Conservation (phyloP, 441 rosid species). For the Pelargonium cotyledonis region DNA sequence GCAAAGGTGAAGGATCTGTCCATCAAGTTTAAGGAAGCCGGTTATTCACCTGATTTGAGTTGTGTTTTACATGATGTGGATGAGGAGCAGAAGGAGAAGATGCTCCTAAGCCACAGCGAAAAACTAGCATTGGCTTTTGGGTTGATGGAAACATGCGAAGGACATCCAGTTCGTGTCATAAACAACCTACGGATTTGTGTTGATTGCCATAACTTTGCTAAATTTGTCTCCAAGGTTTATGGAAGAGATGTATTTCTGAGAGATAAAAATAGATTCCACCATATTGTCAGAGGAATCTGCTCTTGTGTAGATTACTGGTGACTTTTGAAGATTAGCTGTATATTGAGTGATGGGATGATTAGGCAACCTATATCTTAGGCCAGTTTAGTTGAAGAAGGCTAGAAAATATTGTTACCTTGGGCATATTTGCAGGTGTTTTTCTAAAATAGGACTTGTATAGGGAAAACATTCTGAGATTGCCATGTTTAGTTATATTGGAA, state of each 20-base stretch:
- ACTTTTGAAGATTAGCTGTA: too few species aligned
- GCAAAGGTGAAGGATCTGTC: constrained; percentile 46
- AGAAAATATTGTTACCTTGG: too few species aligned
- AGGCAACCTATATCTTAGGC: too few species aligned
- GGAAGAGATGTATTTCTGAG: constrained; percentile 49
- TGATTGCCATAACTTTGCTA: constrained; percentile 82
- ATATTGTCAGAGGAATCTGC: constrained; percentile 49
- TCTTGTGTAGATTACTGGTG: constrained; percentile 86
- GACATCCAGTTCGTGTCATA: constrained; percentile 47
- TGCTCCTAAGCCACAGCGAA: constrained; percentile 8
- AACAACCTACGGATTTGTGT: constrained; percentile 80
- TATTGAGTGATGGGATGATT: too few species aligned
- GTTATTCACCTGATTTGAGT: constrained; percentile 67
- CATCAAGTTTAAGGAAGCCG: constrained; percentile 58
- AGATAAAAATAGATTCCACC: constrained; percentile 75
- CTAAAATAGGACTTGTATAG: too few species aligned
- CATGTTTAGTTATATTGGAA: too few species aligned
- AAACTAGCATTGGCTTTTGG: too few species aligned
- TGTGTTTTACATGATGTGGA: constrained; percentile 77
- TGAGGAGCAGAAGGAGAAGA: constrained; percentile 85
- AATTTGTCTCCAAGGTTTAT: constrained; percentile 52
- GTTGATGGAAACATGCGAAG: too few species aligned
- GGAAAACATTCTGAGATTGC: too few species aligned
- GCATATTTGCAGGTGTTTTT: too few species aligned
- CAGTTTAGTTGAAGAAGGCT: too few species aligned